phyloP scores from a whole-genome alignment of 163 green algal genomes.

The Scenedesmus sp. region DNA sequence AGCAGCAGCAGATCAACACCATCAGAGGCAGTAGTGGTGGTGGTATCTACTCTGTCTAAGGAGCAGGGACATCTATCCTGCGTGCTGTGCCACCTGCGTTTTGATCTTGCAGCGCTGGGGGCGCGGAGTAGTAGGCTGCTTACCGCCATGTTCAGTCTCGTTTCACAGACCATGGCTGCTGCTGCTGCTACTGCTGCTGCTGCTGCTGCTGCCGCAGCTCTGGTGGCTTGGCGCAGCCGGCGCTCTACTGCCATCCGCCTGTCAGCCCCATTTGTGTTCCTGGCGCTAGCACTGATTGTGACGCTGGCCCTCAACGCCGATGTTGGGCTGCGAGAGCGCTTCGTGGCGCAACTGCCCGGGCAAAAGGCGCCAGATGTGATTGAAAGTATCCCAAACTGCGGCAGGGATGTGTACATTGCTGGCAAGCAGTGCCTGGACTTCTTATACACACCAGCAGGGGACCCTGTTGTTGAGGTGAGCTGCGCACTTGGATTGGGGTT shows the following conservation, averaged over 20 bases:
- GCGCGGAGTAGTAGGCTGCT: too few species aligned
- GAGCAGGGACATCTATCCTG: too few species aligned
- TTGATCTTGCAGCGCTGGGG: too few species aligned
- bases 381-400: slow-evolving; percentile 60
- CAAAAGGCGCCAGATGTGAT: neutral
- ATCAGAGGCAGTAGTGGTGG: too few species aligned
- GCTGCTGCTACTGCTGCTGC: neutral
- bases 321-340: slow-evolving; percentile 27
- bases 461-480: slow-evolving; percentile 57
- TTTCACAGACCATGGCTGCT: too few species aligned
- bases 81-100: too few species aligned
- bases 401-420: slow-evolving; percentile 51
- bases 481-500: too few species aligned
- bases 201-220: slow-evolving; percentile 50
- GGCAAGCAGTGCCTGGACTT: slow-evolving; percentile 22
- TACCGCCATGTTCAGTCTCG: too few species aligned
- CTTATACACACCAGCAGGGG: slow-evolving; percentile 46
- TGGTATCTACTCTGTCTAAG: too few species aligned
- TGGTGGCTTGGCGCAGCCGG: slow-evolving; percentile 79
- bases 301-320: slow-evolving; percentile 65
- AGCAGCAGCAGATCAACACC: too few species aligned
- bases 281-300: slow-evolving; percentile 75
- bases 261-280: slow-evolving; percentile 76
- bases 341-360: neutral
- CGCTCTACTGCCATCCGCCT: slow-evolving; percentile 75